Conservation (phyloP, 1,284 basidiomycete genomes). For the Ganoderma meredithae region DNA sequence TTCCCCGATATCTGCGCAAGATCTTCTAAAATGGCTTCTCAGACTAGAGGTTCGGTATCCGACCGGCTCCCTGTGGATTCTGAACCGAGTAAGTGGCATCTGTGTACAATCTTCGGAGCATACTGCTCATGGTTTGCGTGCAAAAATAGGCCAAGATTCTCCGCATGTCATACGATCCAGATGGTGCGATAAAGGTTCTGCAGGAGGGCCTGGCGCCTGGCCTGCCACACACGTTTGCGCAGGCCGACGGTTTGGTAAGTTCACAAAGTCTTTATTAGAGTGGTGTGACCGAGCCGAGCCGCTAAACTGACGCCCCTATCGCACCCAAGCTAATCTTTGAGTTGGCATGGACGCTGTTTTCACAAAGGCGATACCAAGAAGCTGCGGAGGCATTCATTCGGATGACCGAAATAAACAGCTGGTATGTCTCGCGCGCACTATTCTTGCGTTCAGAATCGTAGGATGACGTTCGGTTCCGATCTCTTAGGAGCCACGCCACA, state of each 20-base stretch:
- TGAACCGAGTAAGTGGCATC: constrained; percentile 62
- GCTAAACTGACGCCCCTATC: background rate
- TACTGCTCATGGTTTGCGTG: background rate
- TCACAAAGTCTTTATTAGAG: background rate
- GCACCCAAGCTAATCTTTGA: constrained; percentile 70
- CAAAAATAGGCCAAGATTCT: constrained; percentile 70
- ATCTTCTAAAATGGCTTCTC: constrained; percentile 7
- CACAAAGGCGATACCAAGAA: constrained; percentile 69
- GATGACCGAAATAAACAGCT: constrained; percentile 72
- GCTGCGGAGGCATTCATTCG: constrained; percentile 70
- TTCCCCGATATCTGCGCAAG: constrained; percentile 14
- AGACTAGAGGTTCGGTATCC: constrained; percentile 68
- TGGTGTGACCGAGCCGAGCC: background rate
- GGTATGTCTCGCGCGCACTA: constrained; percentile 48
- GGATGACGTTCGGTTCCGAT: background rate
- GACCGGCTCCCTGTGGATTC: constrained; percentile 74
- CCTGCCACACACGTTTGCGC: constrained; percentile 61
- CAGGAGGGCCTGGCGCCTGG: constrained; percentile 63
- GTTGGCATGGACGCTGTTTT: constrained; percentile 76
- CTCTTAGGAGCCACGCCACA: constrained; percentile 72
- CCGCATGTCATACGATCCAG: constrained; percentile 70
- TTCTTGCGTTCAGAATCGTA: constrained; percentile 3
- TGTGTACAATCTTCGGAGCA: background rate
- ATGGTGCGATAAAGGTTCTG: constrained; percentile 68
- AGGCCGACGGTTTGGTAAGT: constrained; percentile 74